Conservation (phyloP, 352 stramenopile species). For the Globisporangium rhizosaccharum region DNA sequence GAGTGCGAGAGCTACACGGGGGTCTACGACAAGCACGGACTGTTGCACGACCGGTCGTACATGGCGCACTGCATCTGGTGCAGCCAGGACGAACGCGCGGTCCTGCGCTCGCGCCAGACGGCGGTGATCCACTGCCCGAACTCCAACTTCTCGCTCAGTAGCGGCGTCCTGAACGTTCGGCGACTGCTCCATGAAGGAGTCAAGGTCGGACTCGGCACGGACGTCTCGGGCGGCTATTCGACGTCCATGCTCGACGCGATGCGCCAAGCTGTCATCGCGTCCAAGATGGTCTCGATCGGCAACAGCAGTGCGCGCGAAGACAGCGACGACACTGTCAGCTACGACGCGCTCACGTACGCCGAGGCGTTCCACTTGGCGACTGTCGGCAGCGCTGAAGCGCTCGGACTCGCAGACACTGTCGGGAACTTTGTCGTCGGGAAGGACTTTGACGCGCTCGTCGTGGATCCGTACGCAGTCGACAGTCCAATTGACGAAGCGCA, state of each 20-base stretch:
- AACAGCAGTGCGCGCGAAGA: conserved; percentile 42
- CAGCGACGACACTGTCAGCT: conserved; percentile 12
- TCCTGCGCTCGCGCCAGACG: conserved; percentile 57
- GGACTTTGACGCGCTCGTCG: conserved; percentile 88
- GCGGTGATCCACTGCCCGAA: conserved; percentile 94
- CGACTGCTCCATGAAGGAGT: conserved; percentile 63
- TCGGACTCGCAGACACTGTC: conserved; percentile 74
- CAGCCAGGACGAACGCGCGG: conserved; percentile 52
- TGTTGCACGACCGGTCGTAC: conserved; percentile 88
- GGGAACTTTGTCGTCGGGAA: conserved; percentile 89
- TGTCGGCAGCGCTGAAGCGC: conserved; percentile 72
- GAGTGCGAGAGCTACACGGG: conserved; percentile 76
- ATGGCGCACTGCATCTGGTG: conserved; percentile 95
- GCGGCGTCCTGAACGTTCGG: conserved; percentile 79
- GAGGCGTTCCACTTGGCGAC: conserved; percentile 91
- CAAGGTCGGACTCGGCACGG: conserved; percentile 92
- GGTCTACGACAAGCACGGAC: conserved; percentile 77
- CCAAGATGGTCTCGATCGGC: conserved; percentile 74
- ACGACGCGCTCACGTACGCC: conserved; percentile 50
- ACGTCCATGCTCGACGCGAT: conserved; percentile 92
- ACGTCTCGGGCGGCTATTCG: conserved; percentile 92
- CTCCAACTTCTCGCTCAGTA: conserved; percentile 93
- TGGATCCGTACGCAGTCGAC: conserved; percentile 54
- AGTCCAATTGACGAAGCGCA: conserved; percentile 61
- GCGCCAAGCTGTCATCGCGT: conserved; percentile 88